Evolutionary conservation across 495 filamentous ascomycete genomes (phyloP), one percentile per base, ranked within the genome.

Genomic region (Penicillium ochrochloron): DNA sequence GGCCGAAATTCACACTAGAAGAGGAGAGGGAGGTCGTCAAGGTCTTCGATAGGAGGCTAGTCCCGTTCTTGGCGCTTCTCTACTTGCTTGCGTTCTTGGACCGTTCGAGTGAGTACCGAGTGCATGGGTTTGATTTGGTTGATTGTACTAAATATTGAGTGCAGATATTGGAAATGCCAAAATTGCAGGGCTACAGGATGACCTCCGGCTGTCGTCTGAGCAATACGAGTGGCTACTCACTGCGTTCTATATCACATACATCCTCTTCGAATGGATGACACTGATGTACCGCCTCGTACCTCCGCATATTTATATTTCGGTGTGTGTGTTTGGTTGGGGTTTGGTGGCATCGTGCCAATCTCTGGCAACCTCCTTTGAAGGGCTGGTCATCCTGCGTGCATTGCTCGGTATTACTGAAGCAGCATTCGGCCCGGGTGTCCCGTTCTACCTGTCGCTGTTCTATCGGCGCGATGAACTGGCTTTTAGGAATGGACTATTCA

Each of bases 1-100:
- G 50, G 46, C 68, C 46, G 56, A 64, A 72, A 51, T 97, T 92
- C 71, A 94, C 92, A 3, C 76, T 78, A 0, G 87, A 92, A 37
- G 92, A 96, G 70, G 93, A 96, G 71, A 76, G 73, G 39, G 82
- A 82, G 12, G 88, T 97, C 14, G 80, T 93, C 50, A 84, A 80
- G 69, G 90, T 87, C 68, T 86, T 96, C 66, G 93, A 97, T 74
- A 78, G 84, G 61, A 84, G 81, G 57, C 79, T 97, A 63, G 92
- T 96, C 19, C 73, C 91, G 5, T 96, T 96, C 72, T 78, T 96
- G 53, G 91, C 92, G 2, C 67, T 92, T 35, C 79, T 96, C 25
- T 97, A 96, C 71, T 83, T 94, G 80, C 80, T 97, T 37, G 88
- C 86, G 51, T 94, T 95, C 73, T 73, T 94, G 59, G 91, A 94